Evolutionary conservation across 2,329 filamentous ascomycete species (phyloP).

Genomic region (Massarina eburnea): DNA sequence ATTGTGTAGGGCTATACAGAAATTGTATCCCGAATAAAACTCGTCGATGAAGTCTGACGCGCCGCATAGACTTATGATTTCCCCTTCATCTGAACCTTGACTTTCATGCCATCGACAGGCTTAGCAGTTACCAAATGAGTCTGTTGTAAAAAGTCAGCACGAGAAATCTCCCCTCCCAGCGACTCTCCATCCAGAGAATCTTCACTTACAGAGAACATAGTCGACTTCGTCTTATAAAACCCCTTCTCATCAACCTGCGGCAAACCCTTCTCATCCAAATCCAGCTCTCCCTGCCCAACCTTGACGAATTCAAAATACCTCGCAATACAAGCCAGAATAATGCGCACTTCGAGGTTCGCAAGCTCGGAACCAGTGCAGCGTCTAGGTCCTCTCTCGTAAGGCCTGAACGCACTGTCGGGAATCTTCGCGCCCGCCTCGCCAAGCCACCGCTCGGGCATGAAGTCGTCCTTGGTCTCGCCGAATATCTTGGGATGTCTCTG

Average conservation of each 20-base stretch:
- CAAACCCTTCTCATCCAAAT: slow-evolving; percentile 5
- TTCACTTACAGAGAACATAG: slow-evolving; percentile 3
- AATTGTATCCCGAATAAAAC: too few species aligned
- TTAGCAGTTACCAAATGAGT: slow-evolving; percentile 15
- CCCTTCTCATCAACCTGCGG: slow-evolving; percentile 7
- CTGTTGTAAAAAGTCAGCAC: background rate
- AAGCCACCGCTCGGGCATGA: slow-evolving; percentile 23
- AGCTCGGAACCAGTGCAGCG: slow-evolving; percentile 60
- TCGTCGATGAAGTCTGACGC: too few species aligned
- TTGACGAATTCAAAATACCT: slow-evolving; percentile 50
- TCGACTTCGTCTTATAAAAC: slow-evolving; percentile 9
- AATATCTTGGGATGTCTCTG: slow-evolving; percentile 19
- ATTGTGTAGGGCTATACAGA: background rate
- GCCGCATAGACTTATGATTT: background rate
- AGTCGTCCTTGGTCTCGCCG: slow-evolving; percentile 19
- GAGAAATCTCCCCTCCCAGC: too few species aligned
- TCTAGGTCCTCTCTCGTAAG: slow-evolving; percentile 56
- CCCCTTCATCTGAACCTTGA: slow-evolving; percentile 7
- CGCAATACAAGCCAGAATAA: slow-evolving; percentile 52
- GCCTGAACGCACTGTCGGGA: slow-evolving; percentile 51
- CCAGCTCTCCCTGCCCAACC: slow-evolving; percentile 25
- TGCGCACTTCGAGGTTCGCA: slow-evolving; percentile 53
- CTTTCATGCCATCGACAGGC: slow-evolving; percentile 18
- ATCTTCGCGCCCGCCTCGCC: slow-evolving; percentile 17
- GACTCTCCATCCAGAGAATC: background rate